Conservation (phyloP, 2,329 filamentous ascomycete genomes). For the Cordyceps javanica region DNA sequence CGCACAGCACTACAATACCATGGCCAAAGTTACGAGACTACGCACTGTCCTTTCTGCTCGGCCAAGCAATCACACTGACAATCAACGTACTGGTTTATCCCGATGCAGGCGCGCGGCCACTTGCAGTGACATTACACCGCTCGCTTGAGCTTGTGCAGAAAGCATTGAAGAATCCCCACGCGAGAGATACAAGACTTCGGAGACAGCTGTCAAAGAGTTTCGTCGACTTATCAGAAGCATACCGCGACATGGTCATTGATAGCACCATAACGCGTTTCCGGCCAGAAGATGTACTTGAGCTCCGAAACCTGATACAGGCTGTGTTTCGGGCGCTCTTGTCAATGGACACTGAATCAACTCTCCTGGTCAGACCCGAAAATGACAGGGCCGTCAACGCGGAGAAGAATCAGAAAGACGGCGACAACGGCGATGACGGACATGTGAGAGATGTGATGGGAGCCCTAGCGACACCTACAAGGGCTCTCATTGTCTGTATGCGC, state of each 20-base stretch:
- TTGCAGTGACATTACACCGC: constrained; percentile 42
- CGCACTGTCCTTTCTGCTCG: constrained; percentile 49
- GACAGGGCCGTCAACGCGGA: constrained; percentile 15
- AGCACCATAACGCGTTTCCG: constrained; percentile 48
- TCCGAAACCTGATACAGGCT: constrained; percentile 50
- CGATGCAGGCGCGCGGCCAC: constrained; percentile 47
- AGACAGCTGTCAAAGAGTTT: constrained; percentile 44
- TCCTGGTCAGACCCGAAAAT: constrained; percentile 32
- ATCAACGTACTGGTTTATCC: constrained; percentile 44
- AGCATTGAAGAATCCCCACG: constrained; percentile 26
- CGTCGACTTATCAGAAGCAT: constrained; percentile 49
- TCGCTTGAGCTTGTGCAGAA: constrained; percentile 42
- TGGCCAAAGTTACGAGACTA: constrained; percentile 48
- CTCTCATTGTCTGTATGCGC: constrained; percentile 41
- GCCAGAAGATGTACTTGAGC: constrained; percentile 41
- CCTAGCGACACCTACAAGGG: constrained; percentile 41
- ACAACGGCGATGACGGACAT: constrained; percentile 4
- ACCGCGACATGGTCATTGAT: constrained; percentile 51
- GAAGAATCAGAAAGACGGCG: constrained; percentile 1
- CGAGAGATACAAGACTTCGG: constrained; percentile 27
- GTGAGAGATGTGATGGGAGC: constrained; percentile 7
- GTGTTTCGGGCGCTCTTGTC: constrained; percentile 48
- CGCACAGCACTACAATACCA: constrained; percentile 32
- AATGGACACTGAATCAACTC: constrained; percentile 40
- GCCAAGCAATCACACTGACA: constrained; percentile 46